Conservation (phyloP, 768 basidiomycete genomes). For the Macrolepiota dolichaula region DNA sequence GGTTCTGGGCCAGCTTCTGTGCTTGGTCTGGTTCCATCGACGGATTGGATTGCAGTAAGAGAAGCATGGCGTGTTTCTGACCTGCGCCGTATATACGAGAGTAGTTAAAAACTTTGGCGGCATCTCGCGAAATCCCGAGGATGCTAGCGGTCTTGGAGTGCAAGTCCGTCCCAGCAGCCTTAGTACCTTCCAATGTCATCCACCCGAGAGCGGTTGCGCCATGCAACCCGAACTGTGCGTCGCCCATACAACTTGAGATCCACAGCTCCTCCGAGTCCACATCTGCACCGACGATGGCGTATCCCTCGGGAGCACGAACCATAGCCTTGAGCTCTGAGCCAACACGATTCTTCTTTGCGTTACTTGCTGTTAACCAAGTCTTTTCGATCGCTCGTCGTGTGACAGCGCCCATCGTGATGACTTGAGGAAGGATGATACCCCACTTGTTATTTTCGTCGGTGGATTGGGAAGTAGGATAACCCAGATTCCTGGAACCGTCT, state of each 20-base stretch:
- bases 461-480: conserved; percentile 31
- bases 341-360: conserved; percentile 97
- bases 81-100: conserved; percentile 99
- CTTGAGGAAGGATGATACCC: conserved; percentile 93
- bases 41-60: conserved; percentile 83
- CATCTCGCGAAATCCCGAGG: conserved; percentile 88
- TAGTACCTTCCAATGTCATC: conserved; percentile 99
- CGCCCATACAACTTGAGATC: conserved; percentile 99
- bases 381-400: conserved; percentile 96
- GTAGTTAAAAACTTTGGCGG: conserved; percentile 98
- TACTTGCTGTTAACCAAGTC: conserved; percentile 98
- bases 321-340: conserved; percentile 98
- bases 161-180: conserved; percentile 89
- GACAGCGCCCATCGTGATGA: conserved; percentile 98
- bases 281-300: conserved; percentile 94
- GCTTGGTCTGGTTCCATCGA: conserved; percentile 77
- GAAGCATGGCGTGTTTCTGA: conserved; percentile 86
- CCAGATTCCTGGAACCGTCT: conserved; percentile 45
- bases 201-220: conserved; percentile 96
- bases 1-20: conserved; percentile 71
- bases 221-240: conserved; percentile 95
- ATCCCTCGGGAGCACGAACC: conserved; percentile 92
- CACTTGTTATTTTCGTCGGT: conserved; percentile 42
- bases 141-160: conserved; percentile 96
- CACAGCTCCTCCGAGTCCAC: conserved; percentile 99